Conservation (phyloP, 495 filamentous ascomycete species). For the Talaromyces borbonicus region DNA sequence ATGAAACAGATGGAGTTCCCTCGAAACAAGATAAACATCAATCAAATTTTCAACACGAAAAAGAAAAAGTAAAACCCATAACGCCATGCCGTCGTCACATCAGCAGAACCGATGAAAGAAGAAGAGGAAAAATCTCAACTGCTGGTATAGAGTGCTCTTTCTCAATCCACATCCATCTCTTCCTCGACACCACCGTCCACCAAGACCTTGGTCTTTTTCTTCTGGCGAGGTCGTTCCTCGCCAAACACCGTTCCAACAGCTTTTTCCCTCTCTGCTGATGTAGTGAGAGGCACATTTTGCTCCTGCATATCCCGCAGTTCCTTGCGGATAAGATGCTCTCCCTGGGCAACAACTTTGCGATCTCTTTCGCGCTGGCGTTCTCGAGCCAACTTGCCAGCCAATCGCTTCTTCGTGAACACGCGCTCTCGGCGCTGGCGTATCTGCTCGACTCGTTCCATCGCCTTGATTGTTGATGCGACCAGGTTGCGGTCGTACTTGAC, state of each 20-base stretch:
- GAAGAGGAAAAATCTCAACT: too few relatives aligned
- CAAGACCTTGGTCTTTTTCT: slow-evolving; percentile 50
- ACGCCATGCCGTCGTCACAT: slow-evolving; percentile 3
- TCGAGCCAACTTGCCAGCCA: slow-evolving; percentile 78
- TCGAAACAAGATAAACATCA: background rate
- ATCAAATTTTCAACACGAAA: background rate
- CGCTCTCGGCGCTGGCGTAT: slow-evolving; percentile 75
- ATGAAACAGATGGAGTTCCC: too few relatives aligned
- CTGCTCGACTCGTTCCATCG: slow-evolving; percentile 86
- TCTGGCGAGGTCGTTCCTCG: slow-evolving; percentile 49
- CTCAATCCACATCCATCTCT: slow-evolving; percentile 64
- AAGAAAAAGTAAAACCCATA: background rate
- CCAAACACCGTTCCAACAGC: slow-evolving; percentile 17
- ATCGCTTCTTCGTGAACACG: slow-evolving; percentile 82
- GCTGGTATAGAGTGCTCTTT: slow-evolving; percentile 1
- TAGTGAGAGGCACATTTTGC: slow-evolving; percentile 27
- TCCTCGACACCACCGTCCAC: slow-evolving; percentile 59
- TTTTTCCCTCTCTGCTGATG: slow-evolving; percentile 23
- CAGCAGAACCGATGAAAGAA: background rate
- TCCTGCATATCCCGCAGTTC: slow-evolving; percentile 37
- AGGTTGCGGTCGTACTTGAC: slow-evolving; percentile 91
- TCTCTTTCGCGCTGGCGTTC: slow-evolving; percentile 59
- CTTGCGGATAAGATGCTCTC: slow-evolving; percentile 67
- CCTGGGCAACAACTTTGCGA: slow-evolving; percentile 79
- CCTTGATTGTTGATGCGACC: slow-evolving; percentile 73